phyloP scores from a whole-genome alignment of 108 stramenopile species.

The Cyclotella atomus region DNA sequence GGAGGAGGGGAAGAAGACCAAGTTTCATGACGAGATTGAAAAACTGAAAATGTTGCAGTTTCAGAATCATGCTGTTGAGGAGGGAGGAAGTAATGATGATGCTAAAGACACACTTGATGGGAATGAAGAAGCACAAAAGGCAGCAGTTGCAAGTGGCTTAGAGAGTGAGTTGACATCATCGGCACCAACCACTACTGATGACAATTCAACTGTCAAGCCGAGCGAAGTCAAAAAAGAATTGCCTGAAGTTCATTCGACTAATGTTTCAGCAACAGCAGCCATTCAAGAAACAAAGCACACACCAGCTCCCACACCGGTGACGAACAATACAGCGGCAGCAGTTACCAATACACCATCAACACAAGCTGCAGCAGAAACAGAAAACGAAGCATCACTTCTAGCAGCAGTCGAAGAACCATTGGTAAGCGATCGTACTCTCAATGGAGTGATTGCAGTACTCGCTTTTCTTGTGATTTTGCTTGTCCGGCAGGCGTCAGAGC shows the following conservation, averaged over 20 bases:
- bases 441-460: slow-evolving; percentile 43
- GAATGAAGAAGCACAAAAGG: neutral
- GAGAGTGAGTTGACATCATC: neutral
- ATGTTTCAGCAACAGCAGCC: too few species aligned
- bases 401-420: slow-evolving; percentile 3
- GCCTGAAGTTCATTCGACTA: too few species aligned
- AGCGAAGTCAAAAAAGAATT: too few species aligned
- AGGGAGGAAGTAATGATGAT: slow-evolving; percentile 16
- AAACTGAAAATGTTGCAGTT: slow-evolving; percentile 74
- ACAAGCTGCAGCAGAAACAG: neutral
- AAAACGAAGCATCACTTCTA: neutral
- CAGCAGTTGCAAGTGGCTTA: neutral
- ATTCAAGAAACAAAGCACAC: too few species aligned
- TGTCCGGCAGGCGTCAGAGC: slow-evolving; percentile 27
- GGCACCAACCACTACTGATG: too few species aligned
- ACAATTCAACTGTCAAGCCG: too few species aligned
- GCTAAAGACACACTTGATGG: too few species aligned
- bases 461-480: slow-evolving; percentile 28
- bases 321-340: too few species aligned
- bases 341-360: neutral
- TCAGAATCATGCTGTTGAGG: slow-evolving; percentile 48
- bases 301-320: too few species aligned
- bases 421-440: slow-evolving; percentile 32
- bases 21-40: slow-evolving; percentile 82
- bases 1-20: slow-evolving; percentile 26